Percentiles rank a stretch among this genome's conserved stretches.
phyloP scores from a whole-genome alignment of 257 asterid species.

The Anisodus tanguticus region DNA sequence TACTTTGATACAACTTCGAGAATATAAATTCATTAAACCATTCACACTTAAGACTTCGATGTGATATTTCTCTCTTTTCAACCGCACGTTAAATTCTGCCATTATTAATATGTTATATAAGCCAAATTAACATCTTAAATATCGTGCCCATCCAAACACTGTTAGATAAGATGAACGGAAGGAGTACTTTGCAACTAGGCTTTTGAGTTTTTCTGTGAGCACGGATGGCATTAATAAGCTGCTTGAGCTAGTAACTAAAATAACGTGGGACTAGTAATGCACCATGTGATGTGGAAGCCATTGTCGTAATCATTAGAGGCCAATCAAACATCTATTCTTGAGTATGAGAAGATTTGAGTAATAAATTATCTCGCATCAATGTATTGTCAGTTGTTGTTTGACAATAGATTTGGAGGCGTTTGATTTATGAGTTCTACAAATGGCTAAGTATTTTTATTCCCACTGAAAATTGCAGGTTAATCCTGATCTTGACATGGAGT shows the following conservation, averaged over 20 bases:
- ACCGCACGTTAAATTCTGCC: background rate
- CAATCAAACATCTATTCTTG: constrained; percentile 14
- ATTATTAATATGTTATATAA: background rate
- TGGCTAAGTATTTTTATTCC: constrained; percentile 22
- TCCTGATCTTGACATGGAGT: constrained; percentile 96
- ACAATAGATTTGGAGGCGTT: background rate
- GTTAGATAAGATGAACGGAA: background rate
- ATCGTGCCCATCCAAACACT: background rate
- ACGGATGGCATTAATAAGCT: background rate
- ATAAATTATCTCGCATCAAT: background rate
- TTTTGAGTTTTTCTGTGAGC: background rate
- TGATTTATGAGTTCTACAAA: background rate
- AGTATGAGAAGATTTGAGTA: constrained; percentile 5
- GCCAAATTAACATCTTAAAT: constrained; percentile 7
- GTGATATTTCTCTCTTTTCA: background rate
- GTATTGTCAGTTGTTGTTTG: background rate
- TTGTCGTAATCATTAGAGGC: background rate
- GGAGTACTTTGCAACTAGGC: background rate
- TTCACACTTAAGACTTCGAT: background rate
- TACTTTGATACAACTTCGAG: constrained; percentile 2
- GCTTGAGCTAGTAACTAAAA: constrained; percentile 16
- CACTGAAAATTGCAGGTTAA: constrained; percentile 63
- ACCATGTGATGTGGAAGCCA: background rate
- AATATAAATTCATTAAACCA: background rate
- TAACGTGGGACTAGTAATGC: background rate